A percentile compares a stretch with the other conserved stretches of the same genome.
Evolutionary conservation across 1,139 yeast genomes (phyloP).

Genomic region (Yamadazyma buinensis): DNA sequence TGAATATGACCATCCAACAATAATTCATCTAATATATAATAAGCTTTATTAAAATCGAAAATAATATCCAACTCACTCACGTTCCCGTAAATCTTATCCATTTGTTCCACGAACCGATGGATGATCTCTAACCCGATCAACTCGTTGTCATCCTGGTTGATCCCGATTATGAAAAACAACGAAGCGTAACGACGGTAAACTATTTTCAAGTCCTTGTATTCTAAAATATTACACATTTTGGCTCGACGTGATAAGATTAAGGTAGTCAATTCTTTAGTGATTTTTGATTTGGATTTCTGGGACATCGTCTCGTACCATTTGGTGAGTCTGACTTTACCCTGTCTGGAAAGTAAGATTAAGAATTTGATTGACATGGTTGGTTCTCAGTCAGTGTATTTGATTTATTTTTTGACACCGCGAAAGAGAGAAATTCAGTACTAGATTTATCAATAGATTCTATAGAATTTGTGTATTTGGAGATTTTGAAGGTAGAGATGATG

Average conservation of each 20-base stretch:
- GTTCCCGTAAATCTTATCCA: constrained; percentile 96
- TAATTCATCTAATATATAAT: constrained; percentile 86
- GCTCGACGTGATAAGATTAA: constrained; percentile 80
- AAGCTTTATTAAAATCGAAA: constrained; percentile 91
- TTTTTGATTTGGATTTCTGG: constrained; percentile 78
- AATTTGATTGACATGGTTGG: constrained; percentile 51
- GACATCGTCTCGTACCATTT: constrained; percentile 88
- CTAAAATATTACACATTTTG: constrained; percentile 94
- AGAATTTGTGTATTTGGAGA: too few species aligned
- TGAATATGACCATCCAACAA: constrained; percentile 79
- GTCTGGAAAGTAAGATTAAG: constrained; percentile 78
- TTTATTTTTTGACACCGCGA: too few species aligned
- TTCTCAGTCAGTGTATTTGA: too few species aligned
- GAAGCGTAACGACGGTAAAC: constrained; percentile 93
- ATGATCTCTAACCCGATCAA: constrained; percentile 79
- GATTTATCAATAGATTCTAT: too few species aligned
- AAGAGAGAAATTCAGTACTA: too few species aligned
- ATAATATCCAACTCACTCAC: constrained; percentile 93
- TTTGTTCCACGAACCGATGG: constrained; percentile 92
- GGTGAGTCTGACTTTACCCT: constrained; percentile 88
- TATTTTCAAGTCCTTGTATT: constrained; percentile 82
- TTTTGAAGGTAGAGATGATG: too few species aligned
- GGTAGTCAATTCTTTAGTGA: constrained; percentile 83
- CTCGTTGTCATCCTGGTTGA: constrained; percentile 83
- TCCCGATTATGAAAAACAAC: constrained; percentile 82